Evolutionary conservation across 805 yeast species (phyloP), one percentile per base, ranked within the genome.

Genomic region (Monosporozyma siamensis): DNA sequence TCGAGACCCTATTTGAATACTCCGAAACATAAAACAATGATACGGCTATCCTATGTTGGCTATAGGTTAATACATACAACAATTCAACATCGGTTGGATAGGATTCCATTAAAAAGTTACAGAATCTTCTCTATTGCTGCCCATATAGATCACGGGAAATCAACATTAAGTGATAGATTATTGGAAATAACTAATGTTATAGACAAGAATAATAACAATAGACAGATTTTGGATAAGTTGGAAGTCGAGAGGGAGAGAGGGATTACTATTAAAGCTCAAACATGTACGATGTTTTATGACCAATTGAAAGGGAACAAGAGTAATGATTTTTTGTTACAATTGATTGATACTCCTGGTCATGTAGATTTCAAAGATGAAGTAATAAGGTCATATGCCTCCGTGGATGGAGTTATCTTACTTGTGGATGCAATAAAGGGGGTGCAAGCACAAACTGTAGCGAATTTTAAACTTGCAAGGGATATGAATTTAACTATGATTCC

Each of bases 401-500:
- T 97, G 67, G 95, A 89, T 29, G 97, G 97, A 11, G 97, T 97
- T 0, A 65, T 90, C 32, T 62, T 90, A 32, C 63, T 90, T 18
- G 95, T 90, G 2, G 98, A 92, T 67, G 97, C 97, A 1, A 74
- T 90, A 2, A 97, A 92, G 56, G 97, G 97, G 40, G 88, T 90
- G 3, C 97, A 88, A 61, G 97, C 97, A 0, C 98, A 90, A 61
- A 92, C 98, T 0, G 97, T 90, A n/a, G 97, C 98, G 20, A 90
- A 92, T 61, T 90, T 85, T 64, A 86, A 82, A 55, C 69, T 90
- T 43, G 98, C 97, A 0, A 82, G 83, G 56, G 81, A 90, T 44
- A 74, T 87, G 78, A 84, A 81, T 8, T 71, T 92, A 48, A 78
- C 79, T 50, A 67, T 90, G 49, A 71, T 90, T 1, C 97, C 98